phyloP scores from a whole-genome alignment of 345 rosid species.

The Populus euphratica region DNA sequence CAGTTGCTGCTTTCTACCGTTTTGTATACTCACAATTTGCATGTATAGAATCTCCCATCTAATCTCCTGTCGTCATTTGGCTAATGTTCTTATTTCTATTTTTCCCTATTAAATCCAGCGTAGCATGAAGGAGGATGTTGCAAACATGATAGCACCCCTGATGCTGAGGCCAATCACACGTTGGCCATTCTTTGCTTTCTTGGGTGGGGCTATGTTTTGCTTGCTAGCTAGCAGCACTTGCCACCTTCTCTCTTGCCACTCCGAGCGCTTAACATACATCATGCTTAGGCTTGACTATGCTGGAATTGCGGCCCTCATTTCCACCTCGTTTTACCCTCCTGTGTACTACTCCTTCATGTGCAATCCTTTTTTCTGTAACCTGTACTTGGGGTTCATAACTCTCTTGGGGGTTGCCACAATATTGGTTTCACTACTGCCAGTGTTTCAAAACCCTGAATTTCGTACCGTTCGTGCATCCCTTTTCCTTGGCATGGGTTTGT shows the following conservation, averaged over 20 bases:
- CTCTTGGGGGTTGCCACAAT: conserved; percentile 65
- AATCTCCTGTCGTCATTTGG: neutral
- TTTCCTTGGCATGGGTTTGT: conserved; percentile 81
- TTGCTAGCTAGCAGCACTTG: conserved; percentile 82
- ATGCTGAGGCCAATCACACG: conserved; percentile 72
- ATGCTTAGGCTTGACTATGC: conserved; percentile 92
- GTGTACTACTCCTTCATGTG: conserved; percentile 97
- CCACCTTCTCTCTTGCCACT: conserved; percentile 91
- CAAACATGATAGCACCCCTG: conserved; percentile 71
- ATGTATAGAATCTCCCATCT: neutral
- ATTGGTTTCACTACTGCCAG: conserved; percentile 66
- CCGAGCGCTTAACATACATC: conserved; percentile 72
- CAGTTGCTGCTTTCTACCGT: neutral
- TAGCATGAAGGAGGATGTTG: conserved; percentile 66
- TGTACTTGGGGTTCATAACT: conserved; percentile 83
- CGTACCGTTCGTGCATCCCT: conserved; percentile 63
- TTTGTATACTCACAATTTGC: neutral
- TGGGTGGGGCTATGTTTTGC: conserved; percentile 98
- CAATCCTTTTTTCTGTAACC: conserved; percentile 81
- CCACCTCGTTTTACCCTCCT: conserved; percentile 89
- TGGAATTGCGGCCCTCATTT: conserved; percentile 78
- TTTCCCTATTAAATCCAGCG: conserved; percentile 41
- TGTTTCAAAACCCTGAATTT: conserved; percentile 75
- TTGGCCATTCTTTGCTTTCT: conserved; percentile 89
- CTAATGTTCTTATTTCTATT: conserved; percentile 7